A percentile compares a stretch with the other conserved stretches of the same genome.
Evolutionary conservation across 306 rosid species (phyloP).

Genomic region (Sechiopsis laciniata): DNA sequence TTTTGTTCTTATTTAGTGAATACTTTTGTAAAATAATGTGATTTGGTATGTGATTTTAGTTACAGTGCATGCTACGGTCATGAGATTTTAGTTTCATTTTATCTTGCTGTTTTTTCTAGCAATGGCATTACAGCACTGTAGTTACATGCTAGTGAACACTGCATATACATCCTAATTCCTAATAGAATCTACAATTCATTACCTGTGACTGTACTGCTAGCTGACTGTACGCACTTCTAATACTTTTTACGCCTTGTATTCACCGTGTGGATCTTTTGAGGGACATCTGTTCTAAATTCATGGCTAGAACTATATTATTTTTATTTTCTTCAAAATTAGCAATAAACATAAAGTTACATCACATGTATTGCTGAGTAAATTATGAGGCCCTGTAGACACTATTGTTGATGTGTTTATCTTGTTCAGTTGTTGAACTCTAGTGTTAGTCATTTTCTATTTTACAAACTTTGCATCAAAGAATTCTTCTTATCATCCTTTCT

Average conservation of each 20-base stretch:
- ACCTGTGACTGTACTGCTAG: neutral
- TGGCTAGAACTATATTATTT: neutral
- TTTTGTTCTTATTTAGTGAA: neutral
- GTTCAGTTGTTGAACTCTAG: neutral
- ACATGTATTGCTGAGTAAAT: neutral
- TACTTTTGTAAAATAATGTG: neutral
- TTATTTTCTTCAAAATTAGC: neutral
- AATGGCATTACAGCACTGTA: neutral
- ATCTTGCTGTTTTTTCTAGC: neutral
- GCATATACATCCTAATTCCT: neutral
- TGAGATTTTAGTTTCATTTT: neutral
- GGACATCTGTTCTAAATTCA: neutral
- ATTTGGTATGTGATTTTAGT: neutral
- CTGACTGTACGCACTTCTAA: no score
- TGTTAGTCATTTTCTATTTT: neutral
- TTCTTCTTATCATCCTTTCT: neutral
- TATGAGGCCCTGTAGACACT: neutral
- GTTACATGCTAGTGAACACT: neutral
- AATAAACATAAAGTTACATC: slow-evolving; percentile 1
- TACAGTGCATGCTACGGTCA: neutral
- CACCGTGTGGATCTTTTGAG: neutral
- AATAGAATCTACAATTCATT: neutral
- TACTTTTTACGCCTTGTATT: neutral
- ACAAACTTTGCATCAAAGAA: neutral
- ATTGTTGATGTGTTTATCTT: neutral